phyloP scores from a whole-genome alignment of 768 basidiomycete species.

The Exsudoporus frostii region DNA sequence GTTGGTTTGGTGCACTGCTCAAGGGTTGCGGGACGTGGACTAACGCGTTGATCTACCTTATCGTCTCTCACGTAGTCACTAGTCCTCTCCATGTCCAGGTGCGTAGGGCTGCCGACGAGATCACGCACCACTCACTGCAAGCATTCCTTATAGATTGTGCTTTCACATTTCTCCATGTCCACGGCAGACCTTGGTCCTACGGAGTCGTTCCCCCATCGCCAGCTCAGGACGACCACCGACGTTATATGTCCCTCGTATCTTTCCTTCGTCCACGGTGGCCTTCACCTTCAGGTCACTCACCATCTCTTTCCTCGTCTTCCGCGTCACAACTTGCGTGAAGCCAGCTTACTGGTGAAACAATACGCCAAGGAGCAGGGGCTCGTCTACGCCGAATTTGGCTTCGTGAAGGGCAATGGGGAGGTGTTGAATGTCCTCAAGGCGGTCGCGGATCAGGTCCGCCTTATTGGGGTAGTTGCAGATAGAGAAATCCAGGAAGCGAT shows the following conservation, averaged over 20 bases:
- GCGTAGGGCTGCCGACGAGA: constrained; percentile 18
- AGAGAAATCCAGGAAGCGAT: constrained; percentile 67
- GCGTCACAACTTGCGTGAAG: constrained; percentile 84
- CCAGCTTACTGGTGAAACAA: constrained; percentile 80
- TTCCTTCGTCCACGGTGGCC: constrained; percentile 92
- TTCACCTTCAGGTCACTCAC: constrained; percentile 96
- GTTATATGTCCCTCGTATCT: constrained; percentile 83
- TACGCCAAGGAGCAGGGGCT: constrained; percentile 84
- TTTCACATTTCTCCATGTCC: constrained; percentile 96
- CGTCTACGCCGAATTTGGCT: constrained; percentile 89
- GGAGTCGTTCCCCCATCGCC: constrained; percentile 92
- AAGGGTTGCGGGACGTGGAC: constrained; percentile 69
- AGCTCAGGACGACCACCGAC: constrained; percentile 96
- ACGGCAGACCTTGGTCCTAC: constrained; percentile 85
- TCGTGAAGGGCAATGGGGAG: constrained; percentile 79
- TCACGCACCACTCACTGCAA: constrained; percentile 4
- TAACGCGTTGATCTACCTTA: constrained; percentile 65
- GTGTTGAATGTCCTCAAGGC: constrained; percentile 77
- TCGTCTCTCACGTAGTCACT: constrained; percentile 82
- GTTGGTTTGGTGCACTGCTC: constrained; percentile 77
- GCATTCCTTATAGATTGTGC: constrained; percentile 63
- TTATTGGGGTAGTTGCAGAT: constrained; percentile 80
- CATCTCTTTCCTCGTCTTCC: constrained; percentile 96
- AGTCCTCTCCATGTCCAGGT: constrained; percentile 96
- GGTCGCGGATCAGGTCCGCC: constrained; percentile 84